phyloP scores from a whole-genome alignment of 768 basidiomycete genomes.

The Lentinula lateritia region DNA sequence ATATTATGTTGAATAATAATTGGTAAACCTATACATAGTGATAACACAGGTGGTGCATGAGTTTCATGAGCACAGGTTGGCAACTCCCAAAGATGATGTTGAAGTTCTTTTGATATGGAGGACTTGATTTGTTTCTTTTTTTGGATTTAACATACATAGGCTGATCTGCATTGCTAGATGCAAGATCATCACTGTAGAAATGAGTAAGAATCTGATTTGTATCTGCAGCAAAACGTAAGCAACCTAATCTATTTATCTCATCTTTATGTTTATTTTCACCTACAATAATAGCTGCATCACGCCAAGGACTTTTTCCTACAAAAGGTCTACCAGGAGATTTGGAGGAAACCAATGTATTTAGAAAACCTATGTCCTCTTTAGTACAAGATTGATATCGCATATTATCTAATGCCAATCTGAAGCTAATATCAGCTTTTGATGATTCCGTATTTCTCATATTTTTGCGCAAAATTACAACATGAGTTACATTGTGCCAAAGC shows the following conservation, averaged over 20 bases:
- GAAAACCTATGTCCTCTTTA: conserved; percentile 27
- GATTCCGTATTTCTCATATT: conserved; percentile 26
- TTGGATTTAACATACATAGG: background rate
- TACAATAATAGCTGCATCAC: conserved; percentile 29
- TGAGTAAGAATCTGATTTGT: conserved; percentile 13
- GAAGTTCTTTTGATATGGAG: conserved; percentile 7
- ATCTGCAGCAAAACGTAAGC: conserved; percentile 24
- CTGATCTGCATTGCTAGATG: no score
- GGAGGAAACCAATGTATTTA: conserved; percentile 16
- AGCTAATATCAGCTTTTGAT: conserved; percentile 23
- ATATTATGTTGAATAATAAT: conserved; percentile 24
- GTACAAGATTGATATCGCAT: no score
- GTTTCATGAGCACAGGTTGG: conserved; percentile 18
- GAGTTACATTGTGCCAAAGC: conserved; percentile 23
- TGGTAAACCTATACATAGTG: conserved; percentile 26
- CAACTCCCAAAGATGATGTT: conserved; percentile 17
- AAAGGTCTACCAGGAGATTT: conserved; percentile 42
- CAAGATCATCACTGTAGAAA: conserved; percentile 19
- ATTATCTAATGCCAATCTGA: conserved; percentile 19
- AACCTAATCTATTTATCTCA: conserved; percentile 23
- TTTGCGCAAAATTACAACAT: conserved; percentile 17
- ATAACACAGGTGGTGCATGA: conserved; percentile 21
- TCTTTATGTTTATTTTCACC: conserved; percentile 23
- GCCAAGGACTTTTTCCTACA: conserved; percentile 13
- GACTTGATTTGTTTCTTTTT: background rate